Conservation (phyloP, 2,329 filamentous ascomycete species). For the Pyrenochaeta sp. region DNA sequence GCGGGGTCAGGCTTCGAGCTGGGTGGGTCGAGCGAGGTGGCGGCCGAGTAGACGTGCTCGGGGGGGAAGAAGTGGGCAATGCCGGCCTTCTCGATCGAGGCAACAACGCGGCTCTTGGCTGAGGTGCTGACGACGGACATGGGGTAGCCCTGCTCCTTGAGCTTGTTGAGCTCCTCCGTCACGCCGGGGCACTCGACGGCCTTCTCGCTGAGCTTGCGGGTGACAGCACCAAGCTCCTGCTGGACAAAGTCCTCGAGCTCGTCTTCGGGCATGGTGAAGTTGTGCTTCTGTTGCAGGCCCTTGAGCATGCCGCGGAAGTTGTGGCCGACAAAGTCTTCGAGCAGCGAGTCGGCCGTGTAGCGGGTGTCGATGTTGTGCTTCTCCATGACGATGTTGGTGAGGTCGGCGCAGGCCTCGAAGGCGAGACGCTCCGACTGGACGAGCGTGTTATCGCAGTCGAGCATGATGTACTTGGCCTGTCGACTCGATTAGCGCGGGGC, state of each 20-base stretch:
- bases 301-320: slow-evolving; percentile 94
- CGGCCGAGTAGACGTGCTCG: slow-evolving; percentile 81
- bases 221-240: slow-evolving; percentile 83
- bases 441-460: slow-evolving; percentile 83
- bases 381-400: slow-evolving; percentile 85
- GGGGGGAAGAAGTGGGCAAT: slow-evolving; percentile 82
- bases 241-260: slow-evolving; percentile 79
- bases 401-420: slow-evolving; percentile 88
- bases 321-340: slow-evolving; percentile 88
- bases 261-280: slow-evolving; percentile 72
- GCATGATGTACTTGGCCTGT: slow-evolving; percentile 60
- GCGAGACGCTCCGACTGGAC: slow-evolving; percentile 90
- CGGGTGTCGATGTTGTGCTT: slow-evolving; percentile 69
- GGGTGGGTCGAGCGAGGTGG: slow-evolving; percentile 78
- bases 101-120: slow-evolving; percentile 78
- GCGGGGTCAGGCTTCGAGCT: slow-evolving; percentile 91
- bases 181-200: slow-evolving; percentile 75
- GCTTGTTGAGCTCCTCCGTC: slow-evolving; percentile 70
- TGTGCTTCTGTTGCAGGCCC: slow-evolving; percentile 77
- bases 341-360: slow-evolving; percentile 81
- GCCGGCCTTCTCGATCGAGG: slow-evolving; percentile 79
- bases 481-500: slow-evolving; percentile 27
- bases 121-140: slow-evolving; percentile 84
- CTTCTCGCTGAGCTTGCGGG: slow-evolving; percentile 76
- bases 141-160: slow-evolving; percentile 71